Evolutionary conservation across 805 yeast genomes (phyloP).

Genomic region (Spathaspora girioi): DNA sequence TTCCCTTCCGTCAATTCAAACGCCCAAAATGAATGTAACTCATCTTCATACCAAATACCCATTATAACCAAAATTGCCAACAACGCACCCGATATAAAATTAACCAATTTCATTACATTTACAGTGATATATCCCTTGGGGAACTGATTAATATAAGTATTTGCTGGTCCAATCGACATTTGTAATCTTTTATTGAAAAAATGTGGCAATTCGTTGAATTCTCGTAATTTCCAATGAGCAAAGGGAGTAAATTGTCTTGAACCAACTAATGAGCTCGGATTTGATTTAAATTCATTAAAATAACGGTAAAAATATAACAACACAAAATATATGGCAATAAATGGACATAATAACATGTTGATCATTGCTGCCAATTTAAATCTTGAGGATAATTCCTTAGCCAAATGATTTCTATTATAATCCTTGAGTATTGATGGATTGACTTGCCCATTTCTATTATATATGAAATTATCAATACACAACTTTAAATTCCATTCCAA

Average conservation of each 20-base stretch:
- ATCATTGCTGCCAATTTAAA: slow-evolving; percentile 85
- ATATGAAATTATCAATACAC: slow-evolving; percentile 82
- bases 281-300: slow-evolving; percentile 86
- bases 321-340: slow-evolving; percentile 78
- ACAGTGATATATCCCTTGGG: slow-evolving; percentile 63
- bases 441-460: slow-evolving; percentile 79
- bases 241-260: slow-evolving; percentile 84
- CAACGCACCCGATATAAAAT: slow-evolving; percentile 81
- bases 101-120: slow-evolving; percentile 34
- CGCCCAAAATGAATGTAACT: slow-evolving; percentile 68
- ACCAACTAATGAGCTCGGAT: slow-evolving; percentile 73
- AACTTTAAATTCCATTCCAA: slow-evolving; percentile 92
- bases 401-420: slow-evolving; percentile 59
- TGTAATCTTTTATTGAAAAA: slow-evolving; percentile 77
- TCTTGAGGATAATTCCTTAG: slow-evolving; percentile 70
- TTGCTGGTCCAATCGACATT: slow-evolving; percentile 74
- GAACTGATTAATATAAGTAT: slow-evolving; percentile 82
- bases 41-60: slow-evolving; percentile 84
- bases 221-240: slow-evolving; percentile 94
- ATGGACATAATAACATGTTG: slow-evolving; percentile 80
- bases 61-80: slow-evolving; percentile 67
- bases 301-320: slow-evolving; percentile 83
- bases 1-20: slow-evolving; percentile 82
- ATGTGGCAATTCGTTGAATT: slow-evolving; percentile 89
- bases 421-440: slow-evolving; percentile 69